Conservation (phyloP, 1,139 yeast species). For the Zygoascus meyerae region DNA sequence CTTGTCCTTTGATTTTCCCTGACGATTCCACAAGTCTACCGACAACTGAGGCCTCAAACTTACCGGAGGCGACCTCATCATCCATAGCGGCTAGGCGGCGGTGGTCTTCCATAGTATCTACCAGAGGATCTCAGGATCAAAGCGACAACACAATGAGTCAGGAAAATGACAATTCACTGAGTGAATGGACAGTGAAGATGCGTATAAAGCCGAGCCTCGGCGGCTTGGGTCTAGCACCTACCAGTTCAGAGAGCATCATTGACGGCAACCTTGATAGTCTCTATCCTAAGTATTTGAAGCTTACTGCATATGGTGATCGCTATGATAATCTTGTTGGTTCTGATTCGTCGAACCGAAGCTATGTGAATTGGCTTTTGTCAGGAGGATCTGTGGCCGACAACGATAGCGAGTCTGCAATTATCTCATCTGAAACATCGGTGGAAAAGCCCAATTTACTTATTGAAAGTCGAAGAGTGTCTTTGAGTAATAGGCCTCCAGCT, state of each 20-base stretch:
- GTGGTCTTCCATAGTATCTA: too few species aligned
- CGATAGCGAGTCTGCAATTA: neutral
- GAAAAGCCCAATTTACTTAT: conserved; percentile 1
- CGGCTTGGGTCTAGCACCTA: neutral
- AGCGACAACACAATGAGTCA: neutral
- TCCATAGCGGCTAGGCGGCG: neutral
- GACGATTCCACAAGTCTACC: conserved; percentile 15
- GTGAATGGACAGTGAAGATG: conserved; percentile 6
- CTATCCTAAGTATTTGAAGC: conserved; percentile 23
- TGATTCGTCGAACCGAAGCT: neutral
- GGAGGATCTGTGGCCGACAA: neutral
- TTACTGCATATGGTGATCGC: conserved; percentile 29
- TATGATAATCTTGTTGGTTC: conserved; percentile 9
- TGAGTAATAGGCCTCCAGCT: neutral
- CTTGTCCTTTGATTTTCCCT: conserved; percentile 17
- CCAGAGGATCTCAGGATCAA: neutral
- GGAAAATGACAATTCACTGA: neutral
- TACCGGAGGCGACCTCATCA: neutral
- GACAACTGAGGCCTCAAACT: conserved; percentile 13
- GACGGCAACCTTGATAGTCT: neutral
- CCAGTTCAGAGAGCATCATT: neutral
- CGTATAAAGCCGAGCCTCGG: conserved; percentile 2
- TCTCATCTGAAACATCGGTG: neutral
- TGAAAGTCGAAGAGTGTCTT: conserved; percentile 5
- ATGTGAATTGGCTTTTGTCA: conserved; percentile 5